These are phyloP conservation scores for Pythium guiyangense DNA, from an alignment of 352 stramenopile genomes.

Conservation along the genomic window DNA sequence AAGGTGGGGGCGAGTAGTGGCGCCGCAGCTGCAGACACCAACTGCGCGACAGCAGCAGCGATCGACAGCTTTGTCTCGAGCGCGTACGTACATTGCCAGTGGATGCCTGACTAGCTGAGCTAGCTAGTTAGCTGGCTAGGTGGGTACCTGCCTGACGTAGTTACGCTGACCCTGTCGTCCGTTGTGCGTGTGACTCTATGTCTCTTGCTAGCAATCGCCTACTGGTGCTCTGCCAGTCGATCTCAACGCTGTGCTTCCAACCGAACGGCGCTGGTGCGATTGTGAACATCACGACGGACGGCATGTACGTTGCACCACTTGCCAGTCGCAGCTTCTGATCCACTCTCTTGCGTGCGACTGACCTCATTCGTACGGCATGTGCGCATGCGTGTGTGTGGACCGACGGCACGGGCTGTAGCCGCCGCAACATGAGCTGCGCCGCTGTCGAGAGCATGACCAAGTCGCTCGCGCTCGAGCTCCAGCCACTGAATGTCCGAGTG, in stretches of 20 bases:
- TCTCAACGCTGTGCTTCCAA: conserved; percentile 23
- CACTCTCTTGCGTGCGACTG: neutral
- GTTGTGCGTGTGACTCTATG: neutral
- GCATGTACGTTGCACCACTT: conserved; percentile 8
- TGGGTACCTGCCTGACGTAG: no score
- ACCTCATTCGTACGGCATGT: neutral
- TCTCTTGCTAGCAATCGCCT: conserved; percentile 20
- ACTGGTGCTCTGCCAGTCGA: conserved; percentile 21
- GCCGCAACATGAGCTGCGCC: conserved; percentile 7
- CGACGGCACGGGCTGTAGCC: neutral
- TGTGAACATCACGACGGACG: conserved; percentile 26
- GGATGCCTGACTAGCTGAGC: neutral
- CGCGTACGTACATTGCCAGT: conserved; percentile 8
- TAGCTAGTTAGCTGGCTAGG: no score
- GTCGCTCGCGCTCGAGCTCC: conserved; percentile 31
- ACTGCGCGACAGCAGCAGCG: neutral
- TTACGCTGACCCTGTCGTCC: conserved; percentile 1
- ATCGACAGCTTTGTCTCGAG: conserved; percentile 1
- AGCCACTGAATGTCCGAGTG: conserved; percentile 34
- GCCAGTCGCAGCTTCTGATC: no score
- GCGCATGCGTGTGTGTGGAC: no score
- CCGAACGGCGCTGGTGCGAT: conserved; percentile 13
- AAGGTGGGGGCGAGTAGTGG: no score
- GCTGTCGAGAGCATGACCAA: conserved; percentile 37
- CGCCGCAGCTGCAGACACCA: neutral